These are phyloP conservation scores for Auriculariales sp. DNA, from an alignment of 768 basidiomycete genomes.

Conservation along the genomic window DNA sequence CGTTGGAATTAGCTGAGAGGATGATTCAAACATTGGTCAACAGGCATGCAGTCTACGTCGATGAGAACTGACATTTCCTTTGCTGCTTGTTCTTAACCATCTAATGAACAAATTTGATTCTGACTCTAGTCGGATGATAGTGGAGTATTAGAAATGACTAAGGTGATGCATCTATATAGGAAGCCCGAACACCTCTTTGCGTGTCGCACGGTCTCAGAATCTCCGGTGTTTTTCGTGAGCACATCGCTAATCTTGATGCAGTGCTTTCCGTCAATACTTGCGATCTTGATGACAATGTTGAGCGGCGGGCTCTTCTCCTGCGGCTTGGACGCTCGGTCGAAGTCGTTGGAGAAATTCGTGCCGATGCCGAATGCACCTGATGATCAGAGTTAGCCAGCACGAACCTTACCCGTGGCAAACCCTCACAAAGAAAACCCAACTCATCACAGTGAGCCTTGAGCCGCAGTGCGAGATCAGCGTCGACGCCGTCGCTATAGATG, in stretches of 20 bases:
- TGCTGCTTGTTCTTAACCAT: no score
- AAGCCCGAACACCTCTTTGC: neutral
- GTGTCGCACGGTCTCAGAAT: neutral
- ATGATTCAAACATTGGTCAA: no score
- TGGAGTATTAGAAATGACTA: no score
- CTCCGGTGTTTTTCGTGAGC: constrained; percentile 29
- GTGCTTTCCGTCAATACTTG: constrained; percentile 53
- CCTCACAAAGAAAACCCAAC: constrained; percentile 52
- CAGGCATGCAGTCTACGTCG: no score
- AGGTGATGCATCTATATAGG: no score
- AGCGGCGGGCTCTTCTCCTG: constrained; percentile 60
- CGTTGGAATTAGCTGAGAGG: no score
- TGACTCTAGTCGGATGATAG: no score
- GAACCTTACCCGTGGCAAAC: neutral
- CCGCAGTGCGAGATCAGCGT: constrained; percentile 51
- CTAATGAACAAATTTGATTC: no score
- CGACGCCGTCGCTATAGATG: constrained; percentile 74
- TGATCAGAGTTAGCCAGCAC: neutral
- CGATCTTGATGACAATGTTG: constrained; percentile 92
- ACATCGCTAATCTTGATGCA: constrained; percentile 96
- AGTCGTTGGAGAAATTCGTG: constrained; percentile 86
- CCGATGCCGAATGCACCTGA: constrained; percentile 87
- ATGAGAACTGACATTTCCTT: no score
- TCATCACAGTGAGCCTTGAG: constrained; percentile 60
- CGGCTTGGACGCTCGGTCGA: constrained; percentile 17